These are phyloP conservation scores for Bondarzewia mesenterica DNA, from an alignment of 1,284 basidiomycete species.

Conservation along the genomic window DNA sequence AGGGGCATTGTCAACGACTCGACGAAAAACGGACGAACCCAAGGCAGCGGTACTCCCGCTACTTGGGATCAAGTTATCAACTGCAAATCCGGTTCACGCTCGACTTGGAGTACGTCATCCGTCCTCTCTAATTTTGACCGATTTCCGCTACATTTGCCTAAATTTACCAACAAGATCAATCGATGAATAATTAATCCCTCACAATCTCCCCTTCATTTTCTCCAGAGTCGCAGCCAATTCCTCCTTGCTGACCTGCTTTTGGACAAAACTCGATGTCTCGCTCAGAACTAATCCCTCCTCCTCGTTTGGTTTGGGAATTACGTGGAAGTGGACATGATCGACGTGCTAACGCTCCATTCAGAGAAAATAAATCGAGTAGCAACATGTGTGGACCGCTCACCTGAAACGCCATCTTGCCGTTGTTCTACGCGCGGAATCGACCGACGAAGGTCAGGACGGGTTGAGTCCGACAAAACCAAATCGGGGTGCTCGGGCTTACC, in stretches of 20 bases:
- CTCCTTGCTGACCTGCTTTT: conserved; percentile 23
- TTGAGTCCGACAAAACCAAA: background rate
- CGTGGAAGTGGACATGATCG: conserved; percentile 34
- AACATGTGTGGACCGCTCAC: conserved; percentile 9
- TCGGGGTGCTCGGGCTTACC: conserved; percentile 16
- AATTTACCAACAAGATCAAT: too few species aligned
- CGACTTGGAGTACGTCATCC: too few species aligned
- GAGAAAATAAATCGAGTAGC: background rate
- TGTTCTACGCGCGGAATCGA: too few species aligned
- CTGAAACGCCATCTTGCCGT: conserved; percentile 33
- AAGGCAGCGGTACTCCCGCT: too few species aligned
- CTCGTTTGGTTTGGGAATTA: conserved; percentile 30
- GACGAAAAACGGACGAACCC: too few species aligned
- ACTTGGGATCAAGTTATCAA: too few species aligned
- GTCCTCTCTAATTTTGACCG: too few species aligned
- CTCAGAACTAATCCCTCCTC: conserved; percentile 26
- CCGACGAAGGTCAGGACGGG: background rate
- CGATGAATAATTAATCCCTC: too few species aligned
- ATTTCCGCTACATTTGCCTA: too few species aligned
- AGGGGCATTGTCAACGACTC: too few species aligned
- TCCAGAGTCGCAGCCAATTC: conserved; percentile 16
- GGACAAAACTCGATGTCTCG: conserved; percentile 24
- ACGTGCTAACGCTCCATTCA: conserved; percentile 22
- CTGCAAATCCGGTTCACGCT: too few species aligned
- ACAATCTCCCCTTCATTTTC: conserved; percentile 8